Percentiles rank a stretch among this genome's conserved stretches.
Conservation (phyloP, 2,329 filamentous ascomycete species). For the Lasiodiplodia gonubiensis region DNA sequence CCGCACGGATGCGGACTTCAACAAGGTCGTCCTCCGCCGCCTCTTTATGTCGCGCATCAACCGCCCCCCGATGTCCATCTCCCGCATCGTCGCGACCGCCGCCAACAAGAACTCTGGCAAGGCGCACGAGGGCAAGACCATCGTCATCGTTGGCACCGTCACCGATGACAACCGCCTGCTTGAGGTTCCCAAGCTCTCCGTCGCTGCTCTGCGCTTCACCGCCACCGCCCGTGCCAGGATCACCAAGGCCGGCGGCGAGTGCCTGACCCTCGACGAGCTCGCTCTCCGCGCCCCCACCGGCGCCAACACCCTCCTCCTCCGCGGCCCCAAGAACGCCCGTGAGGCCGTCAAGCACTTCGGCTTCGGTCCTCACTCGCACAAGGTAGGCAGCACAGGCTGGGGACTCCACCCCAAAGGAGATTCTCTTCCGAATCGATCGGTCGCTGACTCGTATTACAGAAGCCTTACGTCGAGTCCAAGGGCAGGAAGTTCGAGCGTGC, state of each 20-base stretch:
- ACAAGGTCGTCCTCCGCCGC: constrained; percentile 96
- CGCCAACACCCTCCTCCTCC: constrained; percentile 94
- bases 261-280: constrained; percentile 95
- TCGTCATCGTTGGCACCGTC: constrained; percentile 93
- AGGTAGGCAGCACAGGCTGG: constrained; percentile 62
- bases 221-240: constrained; percentile 94
- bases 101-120: constrained; percentile 58
- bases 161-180: constrained; percentile 93
- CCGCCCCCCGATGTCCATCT: constrained; percentile 85
- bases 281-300: constrained; percentile 94
- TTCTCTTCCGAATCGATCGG: not conserved
- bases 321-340: constrained; percentile 96
- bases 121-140: constrained; percentile 75
- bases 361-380: constrained; percentile 96
- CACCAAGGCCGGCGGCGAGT: constrained; percentile 89
- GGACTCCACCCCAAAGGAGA: constrained; percentile 31
- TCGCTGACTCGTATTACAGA: constrained; percentile 59
- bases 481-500: constrained; percentile 99
- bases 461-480: constrained; percentile 97
- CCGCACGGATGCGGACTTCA: constrained; percentile 96
- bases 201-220: constrained; percentile 96
- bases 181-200: constrained; percentile 86
- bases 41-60: constrained; percentile 99
- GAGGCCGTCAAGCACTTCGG: constrained; percentile 99
- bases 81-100: constrained; percentile 74